These are phyloP conservation scores for Tylopilus balloui DNA, from an alignment of 768 basidiomycete species.

Conservation along the genomic window DNA sequence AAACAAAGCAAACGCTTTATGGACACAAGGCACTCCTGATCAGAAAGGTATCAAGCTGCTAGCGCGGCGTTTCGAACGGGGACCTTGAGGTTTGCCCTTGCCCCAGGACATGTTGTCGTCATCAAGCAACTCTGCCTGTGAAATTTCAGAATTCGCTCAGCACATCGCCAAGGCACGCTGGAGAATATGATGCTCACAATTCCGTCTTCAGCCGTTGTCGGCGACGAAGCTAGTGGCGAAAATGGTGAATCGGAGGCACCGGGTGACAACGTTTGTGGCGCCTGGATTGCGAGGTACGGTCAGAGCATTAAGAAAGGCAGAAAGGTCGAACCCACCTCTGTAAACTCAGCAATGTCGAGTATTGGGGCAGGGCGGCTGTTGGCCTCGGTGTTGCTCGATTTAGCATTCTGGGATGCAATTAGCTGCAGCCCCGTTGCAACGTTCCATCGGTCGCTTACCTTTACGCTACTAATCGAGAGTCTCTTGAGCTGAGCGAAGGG, in stretches of 20 bases:
- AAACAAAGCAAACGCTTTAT: not conserved
- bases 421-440: not conserved
- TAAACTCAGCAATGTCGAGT: slow-evolving; percentile 19
- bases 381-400: slow-evolving; percentile 14
- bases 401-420: slow-evolving; percentile 11
- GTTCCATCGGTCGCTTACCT: slow-evolving; percentile 10
- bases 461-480: slow-evolving; percentile 17
- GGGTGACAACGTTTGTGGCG: slow-evolving; percentile 8
- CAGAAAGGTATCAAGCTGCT: slow-evolving; percentile 12
- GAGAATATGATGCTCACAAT: slow-evolving; percentile 12
- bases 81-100: not conserved
- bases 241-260: no score
- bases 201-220: slow-evolving; percentile 1
- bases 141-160: not conserved
- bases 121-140: slow-evolving; percentile 27
- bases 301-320: not conserved
- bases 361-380: slow-evolving; percentile 16
- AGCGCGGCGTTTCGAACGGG: slow-evolving; percentile 5
- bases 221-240: no score
- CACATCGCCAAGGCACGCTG: not conserved
- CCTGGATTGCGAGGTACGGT: slow-evolving; percentile 5
- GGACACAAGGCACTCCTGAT: not conserved
- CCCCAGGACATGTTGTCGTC: slow-evolving; percentile 30
- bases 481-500: slow-evolving; percentile 22
- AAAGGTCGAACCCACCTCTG: slow-evolving; percentile 15